Evolutionary conservation across 768 basidiomycete species (phyloP).

Genomic region (Cubamyces sp.): DNA sequence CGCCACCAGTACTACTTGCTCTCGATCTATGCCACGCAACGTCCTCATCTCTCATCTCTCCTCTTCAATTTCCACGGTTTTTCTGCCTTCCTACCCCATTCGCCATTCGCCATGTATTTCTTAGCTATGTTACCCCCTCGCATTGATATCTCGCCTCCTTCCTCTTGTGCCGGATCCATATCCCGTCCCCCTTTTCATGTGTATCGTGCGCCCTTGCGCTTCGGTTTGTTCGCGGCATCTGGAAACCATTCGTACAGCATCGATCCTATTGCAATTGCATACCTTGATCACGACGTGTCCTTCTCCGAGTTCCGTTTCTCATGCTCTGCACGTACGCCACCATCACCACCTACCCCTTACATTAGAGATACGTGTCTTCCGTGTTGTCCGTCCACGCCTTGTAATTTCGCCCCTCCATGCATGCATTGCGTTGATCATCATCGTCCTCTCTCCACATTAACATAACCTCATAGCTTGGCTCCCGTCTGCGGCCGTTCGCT

Average conservation of each 20-base stretch:
- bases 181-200: neutral
- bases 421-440: conserved; percentile 2
- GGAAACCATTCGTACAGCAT: neutral
- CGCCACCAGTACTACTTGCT: conserved; percentile 5
- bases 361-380: conserved; percentile 7
- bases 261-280: neutral
- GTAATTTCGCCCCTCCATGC: conserved; percentile 6
- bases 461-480: too few species aligned
- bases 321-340: neutral
- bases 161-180: neutral
- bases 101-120: conserved; percentile 14
- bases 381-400: conserved; percentile 17
- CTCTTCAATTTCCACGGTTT: neutral
- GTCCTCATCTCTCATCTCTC: neutral
- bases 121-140: conserved; percentile 17
- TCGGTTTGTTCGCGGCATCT: neutral
- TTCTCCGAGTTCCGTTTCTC: neutral
- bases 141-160: neutral
- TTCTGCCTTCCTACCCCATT: neutral
- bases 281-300: neutral
- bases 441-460: too few species aligned
- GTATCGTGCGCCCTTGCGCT: conserved; percentile 1
- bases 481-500: too few species aligned
- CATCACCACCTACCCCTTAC: neutral
- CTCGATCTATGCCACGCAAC: conserved; percentile 12